These are phyloP conservation scores for Erysimum cheiranthoides DNA, from an alignment of 345 rosid genomes.

Conservation along the genomic window DNA sequence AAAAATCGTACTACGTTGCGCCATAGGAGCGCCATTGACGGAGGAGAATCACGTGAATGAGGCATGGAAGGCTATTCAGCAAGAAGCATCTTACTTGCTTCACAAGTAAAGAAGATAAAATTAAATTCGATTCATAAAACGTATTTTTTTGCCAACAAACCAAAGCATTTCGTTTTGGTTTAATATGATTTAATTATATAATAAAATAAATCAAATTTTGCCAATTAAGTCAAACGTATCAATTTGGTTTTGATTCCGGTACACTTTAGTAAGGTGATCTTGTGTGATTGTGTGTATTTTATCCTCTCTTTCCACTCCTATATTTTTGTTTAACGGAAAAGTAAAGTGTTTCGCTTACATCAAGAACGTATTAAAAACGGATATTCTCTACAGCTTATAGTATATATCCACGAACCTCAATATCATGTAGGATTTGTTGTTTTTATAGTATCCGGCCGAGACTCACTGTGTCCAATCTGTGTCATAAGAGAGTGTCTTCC, in stretches of 20 bases:
- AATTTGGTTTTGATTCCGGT: conserved; percentile 10
- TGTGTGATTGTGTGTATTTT: conserved; percentile 17
- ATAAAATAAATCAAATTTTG: neutral
- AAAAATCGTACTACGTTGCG: conserved; percentile 66
- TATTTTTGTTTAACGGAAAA: too few species aligned
- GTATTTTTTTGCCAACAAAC: conserved; percentile 28
- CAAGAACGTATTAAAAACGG: too few species aligned
- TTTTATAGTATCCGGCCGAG: too few species aligned
- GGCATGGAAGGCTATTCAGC: conserved; percentile 79
- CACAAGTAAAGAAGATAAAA: conserved; percentile 24
- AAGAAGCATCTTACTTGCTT: conserved; percentile 61
- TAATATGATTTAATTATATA: conserved; percentile 2
- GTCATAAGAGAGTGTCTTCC: too few species aligned
- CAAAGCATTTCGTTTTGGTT: neutral
- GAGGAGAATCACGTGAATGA: conserved; percentile 81
- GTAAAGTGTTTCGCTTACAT: too few species aligned
- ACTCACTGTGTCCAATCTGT: too few species aligned
- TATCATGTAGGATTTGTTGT: too few species aligned
- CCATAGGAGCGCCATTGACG: conserved; percentile 88
- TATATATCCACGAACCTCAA: too few species aligned
- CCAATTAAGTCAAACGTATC: conserved; percentile 1
- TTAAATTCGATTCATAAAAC: neutral
- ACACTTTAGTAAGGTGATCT: neutral
- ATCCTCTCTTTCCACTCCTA: too few species aligned
- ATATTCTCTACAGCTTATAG: too few species aligned